Conservation (phyloP, 306 rosid species). For the Vigna nakashimae region DNA sequence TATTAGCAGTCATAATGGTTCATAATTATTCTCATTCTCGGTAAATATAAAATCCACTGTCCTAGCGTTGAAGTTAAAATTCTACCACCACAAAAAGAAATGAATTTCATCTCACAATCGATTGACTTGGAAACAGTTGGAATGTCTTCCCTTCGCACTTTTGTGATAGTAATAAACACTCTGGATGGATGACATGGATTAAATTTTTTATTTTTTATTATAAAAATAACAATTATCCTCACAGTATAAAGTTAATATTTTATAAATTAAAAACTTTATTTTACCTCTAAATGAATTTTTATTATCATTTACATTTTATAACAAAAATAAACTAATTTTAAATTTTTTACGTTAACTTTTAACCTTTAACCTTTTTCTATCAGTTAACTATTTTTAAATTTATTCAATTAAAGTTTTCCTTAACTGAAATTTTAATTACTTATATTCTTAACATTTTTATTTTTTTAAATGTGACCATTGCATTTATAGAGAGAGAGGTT, state of each 20-base stretch:
- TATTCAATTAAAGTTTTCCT: too few species aligned
- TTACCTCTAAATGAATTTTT: too few species aligned
- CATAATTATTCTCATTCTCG: neutral
- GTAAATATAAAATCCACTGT: neutral
- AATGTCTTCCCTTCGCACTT: neutral
- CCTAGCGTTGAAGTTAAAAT: conserved; percentile 12
- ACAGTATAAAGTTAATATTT: neutral
- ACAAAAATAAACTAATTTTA: too few species aligned
- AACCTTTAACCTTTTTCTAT: too few species aligned
- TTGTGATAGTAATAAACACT: neutral
- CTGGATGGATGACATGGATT: neutral
- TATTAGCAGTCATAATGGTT: conserved; percentile 17
- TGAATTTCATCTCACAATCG: neutral
- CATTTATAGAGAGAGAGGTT: too few species aligned
- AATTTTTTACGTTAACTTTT: too few species aligned
- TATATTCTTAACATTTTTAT: too few species aligned
- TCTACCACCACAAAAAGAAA: neutral
- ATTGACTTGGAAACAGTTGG: neutral
- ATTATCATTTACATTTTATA: too few species aligned
- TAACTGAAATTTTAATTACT: too few species aligned
- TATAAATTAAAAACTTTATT: too few species aligned
- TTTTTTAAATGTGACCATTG: too few species aligned
- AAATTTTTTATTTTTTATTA: neutral
- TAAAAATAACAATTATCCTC: neutral
- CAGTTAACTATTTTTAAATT: too few species aligned